Evolutionary conservation across 768 basidiomycete genomes (phyloP), one percentile per base, ranked within the genome.

Genomic region (Naganishia vaughanmartiniae): DNA sequence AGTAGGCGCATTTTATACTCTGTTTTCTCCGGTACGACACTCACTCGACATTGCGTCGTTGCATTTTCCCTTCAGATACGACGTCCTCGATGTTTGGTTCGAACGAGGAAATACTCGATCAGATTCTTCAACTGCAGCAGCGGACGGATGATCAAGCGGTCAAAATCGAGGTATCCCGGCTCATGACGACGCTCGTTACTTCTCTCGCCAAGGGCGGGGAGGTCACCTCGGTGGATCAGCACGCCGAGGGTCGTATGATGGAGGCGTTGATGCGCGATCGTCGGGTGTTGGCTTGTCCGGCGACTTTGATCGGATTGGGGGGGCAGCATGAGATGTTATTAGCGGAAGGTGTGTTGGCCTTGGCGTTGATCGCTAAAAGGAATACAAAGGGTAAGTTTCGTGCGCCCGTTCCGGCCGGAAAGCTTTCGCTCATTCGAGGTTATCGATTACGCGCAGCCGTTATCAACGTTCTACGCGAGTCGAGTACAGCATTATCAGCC

Each of bases 331-430:
- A 63, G 42, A 42, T 45, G 2, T 26, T 63, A 15, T 26, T 63
- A n/a, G 60, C 60, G 14, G 60, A 63, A 21, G 60, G 39, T 24
- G 42, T 63, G 7, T 45, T 63, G 39, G 60, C 60, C 10, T 26
- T 63, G 36, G 60, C 60, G 36, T 45, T 63, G 60, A 26, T 63
- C 7, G 39, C 60, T 15, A 63, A 63, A 42, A 28, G 24, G 10
- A 34, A 21, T 15, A 2, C n/a, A 28, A 34, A 34, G 4, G 60
- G 60, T 45, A 15, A 63, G 60, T 63, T 12, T 31, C 12, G 4
- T 17, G 9, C 30, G 15, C 30, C 31, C 21, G 30, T 2, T 34
- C 56, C 21, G 12, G 31, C 30, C 55, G 12, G 1, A 33, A 34
- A 58, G 3, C 17, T 24, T 3, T 17, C n/a, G 34, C 26, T 63